Percentiles rank a stretch among this genome's conserved stretches.
phyloP scores from a whole-genome alignment of 305 asterid species.

The Rubia peregrina region DNA sequence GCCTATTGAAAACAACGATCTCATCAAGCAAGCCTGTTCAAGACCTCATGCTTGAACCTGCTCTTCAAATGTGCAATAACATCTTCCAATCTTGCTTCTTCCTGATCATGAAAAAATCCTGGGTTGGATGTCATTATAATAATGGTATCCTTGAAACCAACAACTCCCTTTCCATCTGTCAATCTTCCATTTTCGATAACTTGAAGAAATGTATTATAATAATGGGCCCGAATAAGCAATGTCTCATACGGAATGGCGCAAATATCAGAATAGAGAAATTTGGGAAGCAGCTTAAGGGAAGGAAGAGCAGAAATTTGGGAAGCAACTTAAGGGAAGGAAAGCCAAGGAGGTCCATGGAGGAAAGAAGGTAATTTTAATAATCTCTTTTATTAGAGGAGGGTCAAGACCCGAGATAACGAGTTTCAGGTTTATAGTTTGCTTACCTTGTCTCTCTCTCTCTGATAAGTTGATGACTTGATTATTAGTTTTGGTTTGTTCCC shows the following conservation, averaged over 20 bases:
- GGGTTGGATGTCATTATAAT: slow-evolving; percentile 26
- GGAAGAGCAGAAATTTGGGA: neutral
- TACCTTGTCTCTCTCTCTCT: neutral
- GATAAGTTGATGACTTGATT: neutral
- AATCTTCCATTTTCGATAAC: slow-evolving; percentile 23
- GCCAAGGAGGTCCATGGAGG: neutral
- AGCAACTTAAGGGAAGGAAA: neutral
- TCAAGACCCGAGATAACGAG: neutral
- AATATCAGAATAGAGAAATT: neutral
- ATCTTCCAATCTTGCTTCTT: neutral
- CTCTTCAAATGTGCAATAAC: slow-evolving; percentile 7
- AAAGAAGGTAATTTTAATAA: neutral
- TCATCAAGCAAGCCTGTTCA: slow-evolving; percentile 23
- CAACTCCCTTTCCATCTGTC: slow-evolving; percentile 19
- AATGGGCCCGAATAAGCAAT: neutral
- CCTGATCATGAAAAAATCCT: neutral
- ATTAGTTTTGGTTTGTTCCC: neutral
- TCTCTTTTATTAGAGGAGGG: neutral
- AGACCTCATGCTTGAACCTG: slow-evolving; percentile 16
- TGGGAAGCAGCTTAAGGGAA: neutral
- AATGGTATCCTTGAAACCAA: slow-evolving; percentile 21
- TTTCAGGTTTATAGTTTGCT: neutral
- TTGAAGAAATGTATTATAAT: slow-evolving; percentile 16
- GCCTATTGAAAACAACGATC: slow-evolving; percentile 17
- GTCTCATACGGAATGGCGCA: neutral